phyloP scores from a whole-genome alignment of 1,284 basidiomycete genomes.

The Sphaerobolus stellatus region DNA sequence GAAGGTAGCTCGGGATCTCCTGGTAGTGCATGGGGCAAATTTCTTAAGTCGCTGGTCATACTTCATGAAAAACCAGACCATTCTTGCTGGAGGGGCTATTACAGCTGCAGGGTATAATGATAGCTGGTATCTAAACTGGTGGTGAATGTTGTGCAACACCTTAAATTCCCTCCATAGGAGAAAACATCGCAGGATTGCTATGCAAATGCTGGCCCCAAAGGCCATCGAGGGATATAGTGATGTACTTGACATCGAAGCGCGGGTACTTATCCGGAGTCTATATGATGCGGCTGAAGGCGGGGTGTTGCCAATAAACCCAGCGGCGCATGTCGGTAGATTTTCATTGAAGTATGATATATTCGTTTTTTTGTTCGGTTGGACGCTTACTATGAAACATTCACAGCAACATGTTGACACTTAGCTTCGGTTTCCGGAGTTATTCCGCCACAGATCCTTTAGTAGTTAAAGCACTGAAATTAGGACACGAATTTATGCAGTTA shows the following conservation, averaged over 20 bases:
- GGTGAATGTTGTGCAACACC: no score
- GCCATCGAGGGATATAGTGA: conserved; percentile 34
- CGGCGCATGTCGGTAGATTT: conserved; percentile 30
- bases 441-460: conserved; percentile 34
- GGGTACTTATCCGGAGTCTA: conserved; percentile 35
- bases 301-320: conserved; percentile 36
- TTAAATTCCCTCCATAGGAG: conserved; percentile 35
- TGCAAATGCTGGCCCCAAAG: conserved; percentile 29
- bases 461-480: conserved; percentile 29
- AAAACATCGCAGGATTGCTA: conserved; percentile 40
- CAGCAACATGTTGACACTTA: conserved; percentile 39
- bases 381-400: not conserved
- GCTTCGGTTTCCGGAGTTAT: conserved; percentile 37
- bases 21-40: conserved; percentile 42
- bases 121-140: conserved; percentile 38
- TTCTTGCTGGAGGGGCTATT: conserved; percentile 40
- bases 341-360: conserved; percentile 30
- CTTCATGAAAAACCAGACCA: conserved; percentile 44
- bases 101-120: conserved; percentile 43
- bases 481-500: conserved; percentile 38
- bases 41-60: conserved; percentile 42
- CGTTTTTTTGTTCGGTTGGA: conserved; percentile 8
- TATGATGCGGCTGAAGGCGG: conserved; percentile 33
- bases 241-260: conserved; percentile 38
- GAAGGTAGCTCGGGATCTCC: conserved; percentile 38